Base-by-base conservation (phyloP, 2,329 filamentous ascomycete genomes). In the Fusarium globosum region DNA sequence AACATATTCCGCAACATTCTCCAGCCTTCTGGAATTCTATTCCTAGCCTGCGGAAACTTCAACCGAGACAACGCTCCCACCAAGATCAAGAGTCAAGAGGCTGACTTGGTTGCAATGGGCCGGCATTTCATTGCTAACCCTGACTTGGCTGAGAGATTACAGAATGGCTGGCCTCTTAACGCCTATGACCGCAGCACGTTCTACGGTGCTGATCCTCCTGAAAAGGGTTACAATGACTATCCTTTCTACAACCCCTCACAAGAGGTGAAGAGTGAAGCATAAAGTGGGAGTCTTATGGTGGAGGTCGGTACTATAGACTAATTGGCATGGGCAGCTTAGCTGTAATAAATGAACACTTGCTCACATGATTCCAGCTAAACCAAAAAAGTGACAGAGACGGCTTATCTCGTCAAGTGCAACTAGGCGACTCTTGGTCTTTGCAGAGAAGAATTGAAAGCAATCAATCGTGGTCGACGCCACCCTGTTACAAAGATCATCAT, bases 41-140 rank as follows among this genome's bases (percentile, higher is more conserved):
- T 90, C 36, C 71, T 91, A 7, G 74, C 89, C n/a, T 85, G 85
- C 3, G 86, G 87, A 52, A 86, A 85, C 4, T 87, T 83, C 36
- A 61, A 61, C 14, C 10, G 58, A 21, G 58, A 61, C 3, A 61
- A 61, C 4, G 58, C 58, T 7, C 74, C 58, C 4, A 81, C 79
- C 36, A 72, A 86, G 62, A 48, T 81, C 7, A 82, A 86, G 65
- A 79, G 79, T 79, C 26, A 70, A 36, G 69, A 70, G 6, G 68
- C 76, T 20, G 76, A 78, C 18, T 67, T 79, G 3, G 61, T 78
- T 38, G 76, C 74, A 3, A 80, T 83, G 65, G 81, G 81, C 1
- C 72, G 81, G 26, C 77, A 78, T 51, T 83, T 79, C 61, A 79
- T 81, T 26, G 77, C 80, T 11, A 83, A 81, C 41, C 81, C 81